A percentile compares a stretch with the other conserved stretches of the same genome.
phyloP scores from a whole-genome alignment of 768 basidiomycete species.

The Suillus discolor region DNA sequence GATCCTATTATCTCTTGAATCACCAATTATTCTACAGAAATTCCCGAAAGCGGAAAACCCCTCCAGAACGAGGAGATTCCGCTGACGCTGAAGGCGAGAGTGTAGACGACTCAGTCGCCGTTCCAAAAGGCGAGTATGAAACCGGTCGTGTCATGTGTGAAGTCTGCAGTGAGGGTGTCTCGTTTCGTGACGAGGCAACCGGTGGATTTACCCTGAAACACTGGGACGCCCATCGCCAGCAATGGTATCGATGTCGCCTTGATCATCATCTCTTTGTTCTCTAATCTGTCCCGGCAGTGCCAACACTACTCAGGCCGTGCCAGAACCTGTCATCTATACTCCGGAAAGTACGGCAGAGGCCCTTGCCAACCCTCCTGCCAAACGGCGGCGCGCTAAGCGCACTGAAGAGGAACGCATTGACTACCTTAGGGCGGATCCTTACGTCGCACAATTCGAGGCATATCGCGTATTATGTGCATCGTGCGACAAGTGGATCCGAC shows the following conservation, averaged over 20 bases:
- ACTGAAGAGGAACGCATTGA: conserved; percentile 78
- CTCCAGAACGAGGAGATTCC: conserved; percentile 27
- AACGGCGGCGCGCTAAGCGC: conserved; percentile 73
- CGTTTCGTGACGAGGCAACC: conserved; percentile 65
- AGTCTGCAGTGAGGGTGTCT: conserved; percentile 59
- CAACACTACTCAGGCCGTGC: conserved; percentile 33
- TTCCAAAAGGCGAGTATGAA: conserved; percentile 57
- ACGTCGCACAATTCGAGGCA: conserved; percentile 80
- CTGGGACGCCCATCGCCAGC: conserved; percentile 67
- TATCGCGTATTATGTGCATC: conserved; percentile 78
- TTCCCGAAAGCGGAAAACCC: conserved; percentile 43
- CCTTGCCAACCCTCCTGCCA: conserved; percentile 51
- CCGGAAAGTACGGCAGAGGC: conserved; percentile 44
- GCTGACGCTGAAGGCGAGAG: conserved; percentile 17
- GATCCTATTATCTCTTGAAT: conserved; percentile 18
- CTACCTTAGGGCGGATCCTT: conserved; percentile 68
- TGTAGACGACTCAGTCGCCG: conserved; percentile 14
- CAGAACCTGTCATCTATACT: conserved; percentile 43
- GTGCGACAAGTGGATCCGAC: conserved; percentile 84
- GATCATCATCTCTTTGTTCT: conserved; percentile 11
- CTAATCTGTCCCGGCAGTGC: conserved; percentile 22
- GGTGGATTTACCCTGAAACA: conserved; percentile 67
- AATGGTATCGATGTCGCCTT: conserved; percentile 45
- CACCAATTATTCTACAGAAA: conserved; percentile 23
- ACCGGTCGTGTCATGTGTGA: conserved; percentile 68